phyloP scores from a whole-genome alignment of 2,329 filamentous ascomycete genomes.

The Aspergillus persii region DNA sequence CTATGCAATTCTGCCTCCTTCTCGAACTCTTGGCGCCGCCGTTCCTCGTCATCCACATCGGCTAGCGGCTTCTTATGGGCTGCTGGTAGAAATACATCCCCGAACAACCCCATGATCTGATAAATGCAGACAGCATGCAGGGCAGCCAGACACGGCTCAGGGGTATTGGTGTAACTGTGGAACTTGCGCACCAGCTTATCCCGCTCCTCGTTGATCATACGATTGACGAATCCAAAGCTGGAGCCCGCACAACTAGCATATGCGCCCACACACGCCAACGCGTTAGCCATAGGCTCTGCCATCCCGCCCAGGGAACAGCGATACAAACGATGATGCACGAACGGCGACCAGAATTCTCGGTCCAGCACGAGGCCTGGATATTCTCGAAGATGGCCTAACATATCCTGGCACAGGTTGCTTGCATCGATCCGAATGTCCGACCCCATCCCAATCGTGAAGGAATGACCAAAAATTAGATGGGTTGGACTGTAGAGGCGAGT shows the following conservation, averaged over 20 bases:
- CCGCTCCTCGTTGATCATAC: slow-evolving; percentile 12
- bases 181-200: slow-evolving; percentile 14
- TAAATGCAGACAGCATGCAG: slow-evolving; percentile 18
- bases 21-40: slow-evolving; percentile 2
- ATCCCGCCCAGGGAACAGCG: slow-evolving; percentile 13
- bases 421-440: not conserved
- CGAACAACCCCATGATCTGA: slow-evolving; percentile 16
- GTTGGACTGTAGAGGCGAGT: slow-evolving; percentile 1
- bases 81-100: slow-evolving; percentile 6
- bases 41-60: not conserved
- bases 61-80: not conserved
- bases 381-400: slow-evolving; percentile 10
- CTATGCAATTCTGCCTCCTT: slow-evolving; percentile 8
- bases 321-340: slow-evolving; percentile 15
- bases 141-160: slow-evolving; percentile 14
- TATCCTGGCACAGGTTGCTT: slow-evolving; percentile 7
- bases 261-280: slow-evolving; percentile 12
- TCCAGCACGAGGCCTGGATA: slow-evolving; percentile 13
- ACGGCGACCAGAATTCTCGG: slow-evolving; percentile 16
- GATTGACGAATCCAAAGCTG: slow-evolving; percentile 13
- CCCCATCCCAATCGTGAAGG: slow-evolving; percentile 5
- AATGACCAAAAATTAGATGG: slow-evolving; percentile 7
- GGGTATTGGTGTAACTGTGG: slow-evolving; percentile 6
- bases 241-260: slow-evolving; percentile 11
- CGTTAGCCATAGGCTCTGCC: slow-evolving; percentile 14